Evolutionary conservation across 192 early-diverging fungal genomes (phyloP).

Genomic region (Entomortierella lignicola): DNA sequence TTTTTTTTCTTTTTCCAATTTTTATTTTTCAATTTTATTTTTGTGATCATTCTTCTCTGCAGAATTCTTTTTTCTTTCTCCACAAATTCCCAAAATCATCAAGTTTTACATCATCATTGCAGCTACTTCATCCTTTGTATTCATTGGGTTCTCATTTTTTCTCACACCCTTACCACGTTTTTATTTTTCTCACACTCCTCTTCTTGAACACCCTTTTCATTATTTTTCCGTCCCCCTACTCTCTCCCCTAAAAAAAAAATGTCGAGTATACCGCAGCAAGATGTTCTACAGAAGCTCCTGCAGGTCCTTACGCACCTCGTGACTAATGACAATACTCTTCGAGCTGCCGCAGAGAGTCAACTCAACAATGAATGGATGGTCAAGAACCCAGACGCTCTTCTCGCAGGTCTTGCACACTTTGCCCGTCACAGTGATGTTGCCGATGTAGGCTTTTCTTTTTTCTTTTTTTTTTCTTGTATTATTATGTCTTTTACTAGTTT

Average conservation of each 20-base stretch:
- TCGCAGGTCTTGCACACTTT: conserved; percentile 62
- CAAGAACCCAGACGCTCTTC: conserved; percentile 59
- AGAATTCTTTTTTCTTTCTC: background rate
- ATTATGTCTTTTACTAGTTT: too few relatives aligned
- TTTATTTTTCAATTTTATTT: conserved; percentile 6
- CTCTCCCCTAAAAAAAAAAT: background rate
- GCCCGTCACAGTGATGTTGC: conserved; percentile 44
- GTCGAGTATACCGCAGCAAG: background rate
- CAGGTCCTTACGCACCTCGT: conserved; percentile 58
- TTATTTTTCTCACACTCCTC: background rate
- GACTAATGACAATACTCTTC: conserved; percentile 61
- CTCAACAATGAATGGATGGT: conserved; percentile 68
- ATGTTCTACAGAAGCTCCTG: conserved; percentile 52
- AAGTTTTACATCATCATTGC: background rate
- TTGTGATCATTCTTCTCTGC: background rate
- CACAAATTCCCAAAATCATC: background rate
- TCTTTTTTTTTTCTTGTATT: background rate
- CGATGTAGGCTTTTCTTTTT: conserved; percentile 30
- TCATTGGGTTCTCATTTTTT: background rate
- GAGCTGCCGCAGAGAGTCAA: conserved; percentile 60
- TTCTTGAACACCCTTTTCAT: background rate
- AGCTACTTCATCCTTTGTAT: background rate
- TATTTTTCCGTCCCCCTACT: background rate
- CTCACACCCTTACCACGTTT: background rate
- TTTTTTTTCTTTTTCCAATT: conserved; percentile 2